Evolutionary conservation across 768 basidiomycete species (phyloP), one percentile per base, ranked within the genome.

Genomic region (Harrya chromipes): DNA sequence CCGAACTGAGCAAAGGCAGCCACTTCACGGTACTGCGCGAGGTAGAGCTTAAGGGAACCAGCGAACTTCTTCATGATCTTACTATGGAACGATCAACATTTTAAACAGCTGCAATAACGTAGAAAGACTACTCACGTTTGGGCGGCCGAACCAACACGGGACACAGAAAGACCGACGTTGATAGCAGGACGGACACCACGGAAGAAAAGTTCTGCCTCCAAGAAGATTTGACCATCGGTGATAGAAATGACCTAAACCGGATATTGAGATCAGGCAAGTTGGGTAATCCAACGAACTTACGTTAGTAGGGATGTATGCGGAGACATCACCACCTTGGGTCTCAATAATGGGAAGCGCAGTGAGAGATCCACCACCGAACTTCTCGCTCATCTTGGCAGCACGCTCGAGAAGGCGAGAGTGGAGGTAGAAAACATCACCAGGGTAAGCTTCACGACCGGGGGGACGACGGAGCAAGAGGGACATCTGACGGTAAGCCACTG

Each of bases 1-100:
- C 97, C 97, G 79, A 99, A 99, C 71, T 98, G 97, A 50, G 95
- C 94, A 68, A 95, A 97, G 59, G 94, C 94, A 59, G 97, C 97
- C 60, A 99, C 97, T 82, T 99, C 97, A 87, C 97, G 94, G 80
- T 98, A 99, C 73, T 99, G 97, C 26, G 97, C 97, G 59, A 99
- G 91, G 84, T 99, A 99, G 40, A 99, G 84, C 79, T 98, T 97
- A 62, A 98, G 85, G 47, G 97, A 98, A 81, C 97, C 97, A 64
- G 97, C 97, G 64, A 98, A 98, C 79, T 97, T 94, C 89, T 97
- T 99, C 97, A 99, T 98, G 77, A 98, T 93, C 77, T 94, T 93
- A 61, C 86, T 90, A 56, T 58, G 46, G 46, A 55, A 6, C 35
- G 31, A 46, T n/a, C 40, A 38, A 11, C 4, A 6, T 6, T n/a